A percentile compares a stretch with the other conserved stretches of the same genome.
Conservation (phyloP, 2,329 filamentous ascomycete genomes). For the Xylariaceae sp. region DNA sequence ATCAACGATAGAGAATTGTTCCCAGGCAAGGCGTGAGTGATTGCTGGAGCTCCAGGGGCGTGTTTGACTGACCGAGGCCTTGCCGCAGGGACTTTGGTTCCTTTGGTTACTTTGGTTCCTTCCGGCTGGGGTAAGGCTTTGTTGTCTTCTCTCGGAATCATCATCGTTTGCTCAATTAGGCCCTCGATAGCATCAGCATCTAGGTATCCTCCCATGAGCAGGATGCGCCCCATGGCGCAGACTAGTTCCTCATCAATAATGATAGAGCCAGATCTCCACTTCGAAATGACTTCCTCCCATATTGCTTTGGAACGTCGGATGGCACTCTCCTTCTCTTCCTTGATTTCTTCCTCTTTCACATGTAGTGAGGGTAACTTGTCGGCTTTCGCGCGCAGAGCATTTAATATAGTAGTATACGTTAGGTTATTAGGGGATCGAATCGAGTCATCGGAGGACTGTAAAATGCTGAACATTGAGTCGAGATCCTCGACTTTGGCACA, state of each 20-base stretch:
- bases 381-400: slow-evolving; percentile 68
- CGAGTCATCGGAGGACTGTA: slow-evolving; percentile 72
- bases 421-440: slow-evolving; percentile 68
- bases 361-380: slow-evolving; percentile 42
- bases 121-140: slow-evolving; percentile 38
- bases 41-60: slow-evolving; percentile 31
- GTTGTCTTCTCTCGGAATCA: slow-evolving; percentile 63
- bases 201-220: slow-evolving; percentile 68
- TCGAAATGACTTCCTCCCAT: slow-evolving; percentile 81
- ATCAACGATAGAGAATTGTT: slow-evolving; percentile 72
- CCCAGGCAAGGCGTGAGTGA: slow-evolving; percentile 52
- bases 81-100: neutral
- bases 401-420: slow-evolving; percentile 85
- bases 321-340: slow-evolving; percentile 49
- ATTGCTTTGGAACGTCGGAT: slow-evolving; percentile 74
- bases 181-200: slow-evolving; percentile 77
- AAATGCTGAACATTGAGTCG: slow-evolving; percentile 80
- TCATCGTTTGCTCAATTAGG: slow-evolving; percentile 83
- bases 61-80: slow-evolving; percentile 14
- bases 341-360: slow-evolving; percentile 41
- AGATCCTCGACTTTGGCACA: slow-evolving; percentile 78
- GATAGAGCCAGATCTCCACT: slow-evolving; percentile 76
- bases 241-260: slow-evolving; percentile 80
- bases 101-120: neutral
- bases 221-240: slow-evolving; percentile 78